Evolutionary conservation across 106 monocot species (phyloP), one percentile per base, ranked within the genome.

Genomic region (Gastrodia elata): DNA sequence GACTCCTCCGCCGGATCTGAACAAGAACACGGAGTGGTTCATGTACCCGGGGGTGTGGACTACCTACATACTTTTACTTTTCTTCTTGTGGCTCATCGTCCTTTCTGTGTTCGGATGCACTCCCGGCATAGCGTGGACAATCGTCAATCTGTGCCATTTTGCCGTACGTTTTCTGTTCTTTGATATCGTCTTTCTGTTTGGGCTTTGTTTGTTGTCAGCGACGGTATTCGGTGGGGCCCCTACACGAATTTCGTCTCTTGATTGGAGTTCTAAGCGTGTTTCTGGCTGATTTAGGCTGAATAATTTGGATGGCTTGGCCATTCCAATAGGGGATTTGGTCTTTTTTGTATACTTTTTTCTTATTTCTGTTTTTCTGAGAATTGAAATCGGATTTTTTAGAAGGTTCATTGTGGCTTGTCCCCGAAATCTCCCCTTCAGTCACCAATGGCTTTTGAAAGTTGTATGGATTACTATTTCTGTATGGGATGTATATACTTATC

Each of bases 1-100:
- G 68, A 35, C 71, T 39, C 80, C 89, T 68, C 80, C 92, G 58
- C 46, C 83, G 83, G 92, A 92, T 85, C 79, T 89, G 89, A 89
- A 92, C 82, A 92, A 89, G 82, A 92, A 92, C 79, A 89, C 92
- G 64, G 92, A 92, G 83, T 92, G 89, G 92, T 92, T 92, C 89
- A 83, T 87, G 92, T 92, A 92, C 64, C 89, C 92, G 5, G 92
- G 92, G 15, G 92, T 92, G 22, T 92, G 92, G 92, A 92, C 88
- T 2, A 87, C 88, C 55, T 92, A 92, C 84, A 92, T 92, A 80
- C 73, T 86, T 27, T 86, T 92, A 77, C 84, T 92, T 52, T 87
- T 92, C 86, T 76, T 89, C 77, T 84, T 82, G 22, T 92, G 89
- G 92, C 82, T 92, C 73, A 22, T 86, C 73, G 89, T 87, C 6